Base-by-base conservation (phyloP, 331 rosid genomes). In the Rosa hybrid region DNA sequence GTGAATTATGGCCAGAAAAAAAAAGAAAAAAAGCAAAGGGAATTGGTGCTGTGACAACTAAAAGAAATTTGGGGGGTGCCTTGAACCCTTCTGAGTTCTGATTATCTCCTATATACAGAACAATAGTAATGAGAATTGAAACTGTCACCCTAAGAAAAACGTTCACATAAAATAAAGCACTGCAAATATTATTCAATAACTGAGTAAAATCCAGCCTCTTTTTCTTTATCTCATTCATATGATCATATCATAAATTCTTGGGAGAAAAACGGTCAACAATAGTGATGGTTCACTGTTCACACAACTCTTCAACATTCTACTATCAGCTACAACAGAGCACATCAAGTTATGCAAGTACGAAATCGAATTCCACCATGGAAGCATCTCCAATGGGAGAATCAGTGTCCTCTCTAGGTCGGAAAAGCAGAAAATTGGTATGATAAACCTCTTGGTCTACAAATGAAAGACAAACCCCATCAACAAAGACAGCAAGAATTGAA, bases 401-500 rank as follows among this genome's bases (percentile, higher is more conserved):
- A 76, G 51, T 81, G 80, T 76, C 59, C 51, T 80, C 60, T 45
- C 34, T 81, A 27, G n/a, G 57, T 68, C 30, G 84, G 71, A 71
- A 78, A 74, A 68, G 45, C 75, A 27, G 46, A 49, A 81, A 83
- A 48, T 54, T 82, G 20, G 81, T 27, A 50, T 49, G 78, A 42
- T 75, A 60, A 78, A 74, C 75, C 78, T 83, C 81, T 49, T 76
- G 77, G 39, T 78, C 87, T 90, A 94, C 75, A 73, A 77, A 77
- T 89, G 73, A 34, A 88, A 85, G 68, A 85, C 39, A 73, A 76
- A 78, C 81, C 84, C 83, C 75, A 81, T 77, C 74, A 90, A 50
- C 77, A 89, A 78, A 85, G 88, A 79, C 69, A 89, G 42, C 42
- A 83, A 85, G 76, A 59, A 80, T 69, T 70, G 80, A 81, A 85